Conservation (phyloP, 2,329 filamentous ascomycete species). For the Trichophyton mentagrophytes region DNA sequence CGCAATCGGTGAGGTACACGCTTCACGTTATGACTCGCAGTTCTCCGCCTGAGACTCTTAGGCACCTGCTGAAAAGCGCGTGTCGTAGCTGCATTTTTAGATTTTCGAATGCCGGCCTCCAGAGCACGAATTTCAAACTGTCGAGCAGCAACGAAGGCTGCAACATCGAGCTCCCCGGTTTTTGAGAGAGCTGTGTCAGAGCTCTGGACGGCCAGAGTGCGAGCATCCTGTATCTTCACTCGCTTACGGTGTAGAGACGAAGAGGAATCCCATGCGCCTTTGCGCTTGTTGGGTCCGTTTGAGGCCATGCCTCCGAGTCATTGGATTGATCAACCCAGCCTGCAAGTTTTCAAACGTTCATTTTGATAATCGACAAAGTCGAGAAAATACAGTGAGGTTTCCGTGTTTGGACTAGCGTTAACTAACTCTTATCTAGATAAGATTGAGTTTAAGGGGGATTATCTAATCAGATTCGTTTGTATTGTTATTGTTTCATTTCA, state of each 20-base stretch:
- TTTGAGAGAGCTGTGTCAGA: slow-evolving; percentile 39
- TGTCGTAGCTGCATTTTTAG: slow-evolving; percentile 50
- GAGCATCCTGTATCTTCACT: slow-evolving; percentile 32
- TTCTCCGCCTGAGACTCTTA: slow-evolving; percentile 67
- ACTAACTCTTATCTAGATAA: not conserved
- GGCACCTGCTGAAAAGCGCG: slow-evolving; percentile 88
- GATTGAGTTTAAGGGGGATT: not conserved
- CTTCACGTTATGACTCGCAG: slow-evolving; percentile 90
- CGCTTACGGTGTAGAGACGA: slow-evolving; percentile 25
- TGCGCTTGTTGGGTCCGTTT: not conserved
- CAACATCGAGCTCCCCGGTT: slow-evolving; percentile 70
- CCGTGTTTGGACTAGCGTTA: not conserved
- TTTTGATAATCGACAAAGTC: not conserved
- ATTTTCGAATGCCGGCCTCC: slow-evolving; percentile 65
- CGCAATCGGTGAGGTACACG: slow-evolving; percentile 69
- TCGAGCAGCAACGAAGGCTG: slow-evolving; percentile 69
- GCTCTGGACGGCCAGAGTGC: slow-evolving; percentile 33
- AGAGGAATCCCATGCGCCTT: not conserved
- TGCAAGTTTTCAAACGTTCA: not conserved
- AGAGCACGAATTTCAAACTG: slow-evolving; percentile 82
- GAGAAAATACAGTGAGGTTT: not conserved
- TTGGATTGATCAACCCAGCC: not conserved
- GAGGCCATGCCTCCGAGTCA: slow-evolving; percentile 4
- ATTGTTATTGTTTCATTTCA: not conserved
- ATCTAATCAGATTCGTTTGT: not conserved